Conservation (phyloP, 1,284 basidiomycete species). For the Inonotus hispidus region DNA sequence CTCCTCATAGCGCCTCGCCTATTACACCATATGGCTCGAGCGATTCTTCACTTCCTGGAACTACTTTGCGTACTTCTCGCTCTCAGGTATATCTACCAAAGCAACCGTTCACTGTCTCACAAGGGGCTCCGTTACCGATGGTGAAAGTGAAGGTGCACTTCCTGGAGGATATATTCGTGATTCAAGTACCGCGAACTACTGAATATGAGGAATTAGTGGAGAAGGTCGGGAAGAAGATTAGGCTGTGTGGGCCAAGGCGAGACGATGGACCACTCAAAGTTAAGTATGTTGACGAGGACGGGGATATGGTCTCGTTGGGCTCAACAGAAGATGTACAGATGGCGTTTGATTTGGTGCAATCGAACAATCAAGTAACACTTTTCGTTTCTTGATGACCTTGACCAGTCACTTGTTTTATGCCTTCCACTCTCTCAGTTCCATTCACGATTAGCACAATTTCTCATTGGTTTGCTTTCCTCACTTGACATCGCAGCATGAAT, state of each 20-base stretch:
- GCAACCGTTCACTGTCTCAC: slow-evolving; percentile 26
- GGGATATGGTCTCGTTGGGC: slow-evolving; percentile 80
- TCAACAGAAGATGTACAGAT: slow-evolving; percentile 89
- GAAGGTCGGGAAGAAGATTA: slow-evolving; percentile 89
- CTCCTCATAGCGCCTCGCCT: slow-evolving; percentile 73
- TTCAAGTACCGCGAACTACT: slow-evolving; percentile 77
- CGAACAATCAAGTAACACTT: slow-evolving; percentile 69
- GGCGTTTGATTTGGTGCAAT: slow-evolving; percentile 76
- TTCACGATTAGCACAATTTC: neutral
- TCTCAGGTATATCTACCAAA: slow-evolving; percentile 40
- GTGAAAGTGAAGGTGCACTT: slow-evolving; percentile 88
- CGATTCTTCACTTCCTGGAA: slow-evolving; percentile 64
- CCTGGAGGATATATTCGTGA: slow-evolving; percentile 87
- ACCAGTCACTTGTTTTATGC: neutral
- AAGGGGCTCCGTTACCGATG: slow-evolving; percentile 32
- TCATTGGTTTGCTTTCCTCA: neutral
- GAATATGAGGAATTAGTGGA: slow-evolving; percentile 81
- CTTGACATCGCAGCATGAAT: slow-evolving; percentile 8
- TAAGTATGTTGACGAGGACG: slow-evolving; percentile 88
- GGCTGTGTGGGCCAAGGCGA: slow-evolving; percentile 74
- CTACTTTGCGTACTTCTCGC: slow-evolving; percentile 46
- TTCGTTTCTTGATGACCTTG: slow-evolving; percentile 41
- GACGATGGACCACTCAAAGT: slow-evolving; percentile 75
- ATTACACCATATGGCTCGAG: slow-evolving; percentile 83
- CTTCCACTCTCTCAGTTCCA: slow-evolving; percentile 1